Evolutionary conservation across 1,139 yeast genomes (phyloP), one percentile per base, ranked within the genome.

Genomic region (Geotrichum europaeum): DNA sequence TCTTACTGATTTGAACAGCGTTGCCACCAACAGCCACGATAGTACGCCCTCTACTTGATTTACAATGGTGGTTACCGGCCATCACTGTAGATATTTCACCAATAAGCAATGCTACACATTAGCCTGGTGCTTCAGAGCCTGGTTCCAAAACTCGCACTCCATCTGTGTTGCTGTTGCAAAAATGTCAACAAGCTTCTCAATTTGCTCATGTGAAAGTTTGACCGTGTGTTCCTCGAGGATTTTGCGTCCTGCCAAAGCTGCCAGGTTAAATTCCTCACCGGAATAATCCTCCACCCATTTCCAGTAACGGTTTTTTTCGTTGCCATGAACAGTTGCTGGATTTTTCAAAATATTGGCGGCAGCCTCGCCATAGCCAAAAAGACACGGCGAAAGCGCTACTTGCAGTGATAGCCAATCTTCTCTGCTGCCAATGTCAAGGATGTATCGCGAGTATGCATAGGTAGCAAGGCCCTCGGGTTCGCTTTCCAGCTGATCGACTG

Each of bases 291-390:
- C 77, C 15, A 87, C 71, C 95, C 95, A 88, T 9, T 77, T 72
- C 62, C 76, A 76, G 69, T 83, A 86, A 4, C 71, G 70, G 58
- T 73, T 72, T 1, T 32, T 34, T 2, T 51, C 55, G 7, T 7
- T 1, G 22, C 57, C 57, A 24, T 50, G 58, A n/a, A 55, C 51
- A 9, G 58, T 55, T 5, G 12, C 62, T 62, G 20, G 66, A 51
- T 49, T 50, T 45, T 57, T 49, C n/a, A 55, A 30, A 18, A 36
- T 49, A 24, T 49, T 49, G 28, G 15, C 15, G 2, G 82, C 83
- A 0, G 88, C 85, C 61, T 82, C 81, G 49, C 81, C 81, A 70
- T 87, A 87, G 0, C 96, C 96, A 70, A 85, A 81, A 52, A 87
- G 74, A 72, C 96, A 89, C 0, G 96, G 96, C 1, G 91, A 81